Base-by-base conservation (phyloP, 2,329 filamentous ascomycete species). In the Coniochaeta pulveracea region DNA sequence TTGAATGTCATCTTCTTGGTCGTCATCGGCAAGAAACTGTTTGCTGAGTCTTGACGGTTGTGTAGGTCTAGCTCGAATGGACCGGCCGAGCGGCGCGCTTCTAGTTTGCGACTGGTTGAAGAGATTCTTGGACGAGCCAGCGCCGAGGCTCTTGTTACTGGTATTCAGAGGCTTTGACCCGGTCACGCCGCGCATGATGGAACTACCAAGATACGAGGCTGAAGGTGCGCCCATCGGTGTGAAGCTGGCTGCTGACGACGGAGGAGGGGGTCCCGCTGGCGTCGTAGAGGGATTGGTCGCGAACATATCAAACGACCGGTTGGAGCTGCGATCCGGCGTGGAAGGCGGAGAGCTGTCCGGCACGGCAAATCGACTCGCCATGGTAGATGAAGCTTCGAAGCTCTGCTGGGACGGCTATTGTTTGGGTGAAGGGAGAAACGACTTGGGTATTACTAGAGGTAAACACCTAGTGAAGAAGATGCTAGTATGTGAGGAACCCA, bases 151-250 rank as follows among this genome's bases (percentile, higher is more conserved):
- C 47, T 56, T 12, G 33, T 31, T 4, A 33, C 28, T 17, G 38
- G 28, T 6, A n/a, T n/a, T n/a, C n/a, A n/a, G n/a, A n/a, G 36
- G 31, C 22, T 40, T 44, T 19, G 34, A 19, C 18, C 29, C 35
- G 14, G 45, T 42, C 37, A 48, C 39, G 30, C 48, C 60, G 30
- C 58, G 60, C 54, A 67, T 56, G 34, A 72, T 60, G 23, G 69
- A 72, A 51, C 68, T 72, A 36, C 68, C 64, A 23, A 74, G 51
- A 43, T 61, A 72, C 10, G 66, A 66, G 19, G 61, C 65, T 15
- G 70, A 68, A 1, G 70, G 70, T 11, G 69, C 68, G 36, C 72
- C 72, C 11, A 61, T 58, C 2, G 70, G 69, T 2, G 69, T 72
- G 51, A 72, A 73, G 26, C 67, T 71, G 4, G 62, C 61, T 7